Evolutionary conservation across 2,329 filamentous ascomycete species (phyloP), one percentile per base, ranked within the genome.

Genomic region (Pyricularia sp.): DNA sequence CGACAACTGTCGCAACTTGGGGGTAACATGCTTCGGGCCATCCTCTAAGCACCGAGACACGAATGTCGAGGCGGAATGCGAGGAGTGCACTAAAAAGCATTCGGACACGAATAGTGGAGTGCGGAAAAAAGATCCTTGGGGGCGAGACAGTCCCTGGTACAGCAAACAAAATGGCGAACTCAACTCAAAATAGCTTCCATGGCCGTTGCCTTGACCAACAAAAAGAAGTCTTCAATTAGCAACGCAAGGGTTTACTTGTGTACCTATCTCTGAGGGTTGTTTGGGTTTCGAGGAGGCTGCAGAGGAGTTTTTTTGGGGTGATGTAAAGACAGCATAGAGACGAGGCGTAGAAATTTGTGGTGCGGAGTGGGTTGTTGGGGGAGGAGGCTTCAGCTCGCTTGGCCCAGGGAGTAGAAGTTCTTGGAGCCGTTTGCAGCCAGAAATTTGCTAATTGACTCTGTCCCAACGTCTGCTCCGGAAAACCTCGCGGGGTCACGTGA

Each of bases 1-100:
- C 68, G 71, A 75, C 68, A 73, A 72, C 65, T 75, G 74, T 69
- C 23, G 66, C 66, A 64, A 71, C 61, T 72, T 76, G 50, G 73
- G 73, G 17, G 65, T 65, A 36, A 71, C 69, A 12, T 76, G 74
- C 68, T 70, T 73, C 69, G 74, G 74, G 12, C 71, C 74, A 6
- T 70, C 71, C 28, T 71, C 70, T 3, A 71, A 71, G n/a, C 74
- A 75, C 69, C 63, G 65, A 12, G 70, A 74, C 25, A 66, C 70
- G 5, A 10, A 25, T 1, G 68, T 74, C 2, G 55, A 69, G 14
- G 69, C 69, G 12, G 67, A 71, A 4, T 76, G 74, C 65, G 64
- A 63, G 14, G 73, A 75, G 69, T 76, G 74, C 68, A 70, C 71
- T 50, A 59, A 68, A 20, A 67, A 71, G 6, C 68, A 68, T 2